Evolutionary conservation across 1,284 basidiomycete species (phyloP), one percentile per base, ranked within the genome.

Genomic region (Trichosporon asahii): DNA sequence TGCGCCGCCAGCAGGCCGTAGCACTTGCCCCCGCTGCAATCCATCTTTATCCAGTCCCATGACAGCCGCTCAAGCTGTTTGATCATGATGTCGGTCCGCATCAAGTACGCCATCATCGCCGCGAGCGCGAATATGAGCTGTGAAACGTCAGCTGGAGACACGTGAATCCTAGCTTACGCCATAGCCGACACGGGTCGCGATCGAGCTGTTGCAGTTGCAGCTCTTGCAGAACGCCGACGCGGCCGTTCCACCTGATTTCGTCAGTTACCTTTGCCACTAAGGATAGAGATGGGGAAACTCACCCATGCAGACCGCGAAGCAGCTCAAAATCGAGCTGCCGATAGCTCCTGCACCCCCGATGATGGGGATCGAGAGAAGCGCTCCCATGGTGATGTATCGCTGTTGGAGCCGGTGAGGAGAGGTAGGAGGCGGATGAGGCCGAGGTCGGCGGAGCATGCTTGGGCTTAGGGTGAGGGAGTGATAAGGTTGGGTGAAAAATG

Each of bases 1-100:
- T 99, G 97, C 4, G 98, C 95, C n/a, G 95, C 96, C 35, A 99
- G 88, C 3, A 99, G 91, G 63, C 97, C 96, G 79, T 98, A 98
- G 79, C 96, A 99, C 78, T 94, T 94, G 57, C 91, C 94, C 65
- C 89, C 91, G 29, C 88, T 89, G 79, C 96, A 99, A 71, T 95
- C 91, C 93, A 99, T 95, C 88, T 98, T 96, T 81, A 99, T 92
- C 83, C 97, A 98, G 78, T 96, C 94, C 82, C 94, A 94, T 74
- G 91, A 94, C 88, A 94, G 91, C 80, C 94, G 91, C 85, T 96
- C 90, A 60, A 99, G 90, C 74, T 91, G 90, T 76, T 90, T 88
- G 75, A 97, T 94, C 63, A 92, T 91, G 69, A 92, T 87, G 69
- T 92, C 90, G 12, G 94, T 94, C 81, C 95, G 91, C 89, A 97